Conservation (phyloP, 192 early-diverging fungal genomes). For the Coemansia sp. region DNA sequence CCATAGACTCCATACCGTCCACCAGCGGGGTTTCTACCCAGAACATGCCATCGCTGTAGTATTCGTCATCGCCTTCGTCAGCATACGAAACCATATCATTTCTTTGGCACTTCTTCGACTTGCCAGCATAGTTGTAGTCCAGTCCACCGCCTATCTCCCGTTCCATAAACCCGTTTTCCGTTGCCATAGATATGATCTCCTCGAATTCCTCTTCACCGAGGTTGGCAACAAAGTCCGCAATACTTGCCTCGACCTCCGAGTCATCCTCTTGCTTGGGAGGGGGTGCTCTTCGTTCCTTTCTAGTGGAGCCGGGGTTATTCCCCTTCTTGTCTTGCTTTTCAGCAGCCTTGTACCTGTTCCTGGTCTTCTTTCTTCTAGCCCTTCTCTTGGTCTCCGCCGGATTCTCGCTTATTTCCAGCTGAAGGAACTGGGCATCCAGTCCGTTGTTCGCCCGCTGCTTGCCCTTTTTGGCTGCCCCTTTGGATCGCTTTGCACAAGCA, state of each 20-base stretch:
- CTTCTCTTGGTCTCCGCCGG: background rate
- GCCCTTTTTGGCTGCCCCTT: background rate
- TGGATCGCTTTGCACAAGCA: background rate
- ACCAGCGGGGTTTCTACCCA: constrained; percentile 29
- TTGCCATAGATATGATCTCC: constrained; percentile 7
- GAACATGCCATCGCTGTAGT: constrained; percentile 8
- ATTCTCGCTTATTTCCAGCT: constrained; percentile 19
- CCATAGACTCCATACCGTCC: constrained; percentile 21
- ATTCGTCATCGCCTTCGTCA: background rate
- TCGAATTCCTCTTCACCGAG: constrained; percentile 23
- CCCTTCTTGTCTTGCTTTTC: constrained; percentile 7
- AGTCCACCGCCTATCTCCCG: constrained; percentile 31
- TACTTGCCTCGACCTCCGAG: constrained; percentile 12
- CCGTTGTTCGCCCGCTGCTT: constrained; percentile 1
- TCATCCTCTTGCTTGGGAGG: constrained; percentile 2
- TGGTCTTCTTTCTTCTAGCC: constrained; percentile 1
- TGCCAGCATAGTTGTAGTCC: constrained; percentile 5
- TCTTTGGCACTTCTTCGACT: background rate
- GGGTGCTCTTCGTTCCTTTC: constrained; percentile 9
- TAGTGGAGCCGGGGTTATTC: background rate
- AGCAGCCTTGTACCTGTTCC: constrained; percentile 8
- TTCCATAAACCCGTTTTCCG: constrained; percentile 4
- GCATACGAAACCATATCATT: background rate
- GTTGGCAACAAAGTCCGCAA: constrained; percentile 41
- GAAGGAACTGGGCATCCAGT: constrained; percentile 34